These are phyloP conservation scores for Suillus occidentalis DNA, from an alignment of 768 basidiomycete genomes.

Conservation along the genomic window DNA sequence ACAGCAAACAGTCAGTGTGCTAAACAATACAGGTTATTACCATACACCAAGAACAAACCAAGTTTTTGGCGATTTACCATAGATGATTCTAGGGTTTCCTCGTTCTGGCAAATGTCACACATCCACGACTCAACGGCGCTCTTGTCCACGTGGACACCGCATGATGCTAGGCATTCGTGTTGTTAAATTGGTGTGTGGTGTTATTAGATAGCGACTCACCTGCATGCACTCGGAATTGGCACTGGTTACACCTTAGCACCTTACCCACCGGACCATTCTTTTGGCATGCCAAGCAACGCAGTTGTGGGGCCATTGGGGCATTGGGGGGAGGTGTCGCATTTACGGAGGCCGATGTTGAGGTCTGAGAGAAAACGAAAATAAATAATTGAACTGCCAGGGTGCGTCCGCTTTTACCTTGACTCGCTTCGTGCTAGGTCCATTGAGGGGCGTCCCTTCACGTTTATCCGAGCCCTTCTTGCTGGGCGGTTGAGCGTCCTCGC, in stretches of 20 bases:
- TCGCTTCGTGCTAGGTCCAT: constrained; percentile 57
- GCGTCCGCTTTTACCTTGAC: constrained; percentile 47
- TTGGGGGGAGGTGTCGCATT: constrained; percentile 64
- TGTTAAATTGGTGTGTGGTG: constrained; percentile 7
- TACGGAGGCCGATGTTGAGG: constrained; percentile 37
- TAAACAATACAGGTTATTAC: constrained; percentile 29
- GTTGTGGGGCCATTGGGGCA: constrained; percentile 51
- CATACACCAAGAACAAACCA: neutral
- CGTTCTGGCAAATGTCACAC: constrained; percentile 87
- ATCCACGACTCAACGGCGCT: constrained; percentile 70
- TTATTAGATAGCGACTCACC: constrained; percentile 42
- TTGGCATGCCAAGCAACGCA: constrained; percentile 74
- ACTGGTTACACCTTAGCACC: constrained; percentile 80
- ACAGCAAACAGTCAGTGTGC: constrained; percentile 85
- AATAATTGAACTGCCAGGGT: neutral
- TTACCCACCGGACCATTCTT: constrained; percentile 74
- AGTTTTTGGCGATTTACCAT: constrained; percentile 44
- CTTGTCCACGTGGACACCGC: constrained; percentile 69
- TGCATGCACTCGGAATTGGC: constrained; percentile 77
- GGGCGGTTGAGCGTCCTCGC: constrained; percentile 60
- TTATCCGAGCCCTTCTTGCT: constrained; percentile 47
- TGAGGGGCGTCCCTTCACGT: constrained; percentile 60
- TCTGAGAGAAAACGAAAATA: constrained; percentile 12
- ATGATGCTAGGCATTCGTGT: constrained; percentile 47
- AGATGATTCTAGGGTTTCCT: constrained; percentile 78